phyloP scores from a whole-genome alignment of 176 grass and related monocot genomes.

The Eragrostis curvula region DNA sequence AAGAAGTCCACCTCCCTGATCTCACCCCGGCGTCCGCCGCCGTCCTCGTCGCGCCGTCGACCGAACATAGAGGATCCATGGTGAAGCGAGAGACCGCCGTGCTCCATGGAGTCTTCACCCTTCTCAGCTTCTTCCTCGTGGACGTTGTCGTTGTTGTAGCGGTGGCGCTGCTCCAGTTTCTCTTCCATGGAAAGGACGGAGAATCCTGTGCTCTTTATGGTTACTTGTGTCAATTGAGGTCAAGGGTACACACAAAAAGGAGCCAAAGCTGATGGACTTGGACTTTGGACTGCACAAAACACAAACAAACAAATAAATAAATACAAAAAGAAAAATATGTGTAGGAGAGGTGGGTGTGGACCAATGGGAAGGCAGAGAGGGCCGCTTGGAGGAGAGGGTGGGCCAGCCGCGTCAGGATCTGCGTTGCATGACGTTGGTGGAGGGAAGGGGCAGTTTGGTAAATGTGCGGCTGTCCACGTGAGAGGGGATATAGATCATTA shows the following conservation, averaged over 20 bases:
- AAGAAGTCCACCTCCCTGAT: slow-evolving; percentile 67
- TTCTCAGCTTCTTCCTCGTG: background rate
- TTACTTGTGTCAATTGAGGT: slow-evolving; percentile 46
- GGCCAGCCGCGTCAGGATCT: slow-evolving; percentile 24
- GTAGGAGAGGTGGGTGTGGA: background rate
- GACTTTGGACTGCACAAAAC: slow-evolving; percentile 23
- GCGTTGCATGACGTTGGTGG: slow-evolving; percentile 1
- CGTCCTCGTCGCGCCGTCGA: background rate
- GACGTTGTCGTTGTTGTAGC: background rate
- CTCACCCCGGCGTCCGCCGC: slow-evolving; percentile 2
- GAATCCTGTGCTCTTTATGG: slow-evolving; percentile 33
- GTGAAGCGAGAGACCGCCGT: slow-evolving; percentile 16
- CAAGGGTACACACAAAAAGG: slow-evolving; percentile 40
- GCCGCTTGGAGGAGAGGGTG: background rate
- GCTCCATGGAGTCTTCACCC: slow-evolving; percentile 2
- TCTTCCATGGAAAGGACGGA: slow-evolving; percentile 40
- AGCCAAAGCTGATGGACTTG: slow-evolving; percentile 42
- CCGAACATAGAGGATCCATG: slow-evolving; percentile 9
- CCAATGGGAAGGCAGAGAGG: slow-evolving; percentile 27
- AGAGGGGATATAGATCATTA: background rate
- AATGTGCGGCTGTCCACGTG: background rate
- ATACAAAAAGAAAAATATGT: background rate
- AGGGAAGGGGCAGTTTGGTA: slow-evolving; percentile 18
- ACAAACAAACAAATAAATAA: background rate
- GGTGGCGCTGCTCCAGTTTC: slow-evolving; percentile 33